phyloP scores from a whole-genome alignment of 148 eudicot species.

The Amaranthus cruentus region DNA sequence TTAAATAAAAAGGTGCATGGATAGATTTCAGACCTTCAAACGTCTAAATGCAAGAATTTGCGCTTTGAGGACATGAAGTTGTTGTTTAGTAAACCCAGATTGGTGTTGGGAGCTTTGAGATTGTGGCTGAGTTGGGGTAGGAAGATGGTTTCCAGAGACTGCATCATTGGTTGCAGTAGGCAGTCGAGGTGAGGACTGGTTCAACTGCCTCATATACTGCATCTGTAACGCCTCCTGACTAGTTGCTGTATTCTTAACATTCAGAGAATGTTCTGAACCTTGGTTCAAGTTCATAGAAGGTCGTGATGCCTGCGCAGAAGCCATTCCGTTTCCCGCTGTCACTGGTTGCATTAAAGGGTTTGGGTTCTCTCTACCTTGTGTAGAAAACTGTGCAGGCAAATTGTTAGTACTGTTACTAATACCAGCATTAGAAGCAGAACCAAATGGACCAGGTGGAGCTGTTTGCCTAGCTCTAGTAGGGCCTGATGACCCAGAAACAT shows the following conservation, averaged over 20 bases:
- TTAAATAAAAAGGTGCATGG: slow-evolving; percentile 11
- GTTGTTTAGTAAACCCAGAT: slow-evolving; percentile 80
- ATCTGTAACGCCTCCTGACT: slow-evolving; percentile 56
- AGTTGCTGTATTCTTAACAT: slow-evolving; percentile 35
- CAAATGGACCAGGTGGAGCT: slow-evolving; percentile 44
- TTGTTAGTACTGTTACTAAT: slow-evolving; percentile 30
- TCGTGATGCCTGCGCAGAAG: slow-evolving; percentile 50
- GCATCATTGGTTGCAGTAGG: slow-evolving; percentile 46
- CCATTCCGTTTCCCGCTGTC: slow-evolving; percentile 52
- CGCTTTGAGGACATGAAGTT: slow-evolving; percentile 88
- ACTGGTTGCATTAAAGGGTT: slow-evolving; percentile 49
- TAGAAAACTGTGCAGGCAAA: slow-evolving; percentile 40
- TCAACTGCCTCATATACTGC: slow-evolving; percentile 57
- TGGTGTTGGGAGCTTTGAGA: slow-evolving; percentile 41
- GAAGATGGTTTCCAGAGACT: slow-evolving; percentile 32
- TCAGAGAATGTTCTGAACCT: slow-evolving; percentile 53
- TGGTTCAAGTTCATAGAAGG: slow-evolving; percentile 67
- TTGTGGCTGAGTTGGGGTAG: slow-evolving; percentile 46
- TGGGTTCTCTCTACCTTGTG: slow-evolving; percentile 55
- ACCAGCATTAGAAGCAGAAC: slow-evolving; percentile 37
- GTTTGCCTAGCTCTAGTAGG: slow-evolving; percentile 57
- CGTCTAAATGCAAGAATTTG: slow-evolving; percentile 96
- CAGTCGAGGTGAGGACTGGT: slow-evolving; percentile 55
- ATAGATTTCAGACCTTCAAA: slow-evolving; percentile 57
- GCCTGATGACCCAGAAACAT: slow-evolving; percentile 67